These are phyloP conservation scores for Mitragyna speciosa DNA, from an alignment of 257 asterid species.

Conservation along the genomic window DNA sequence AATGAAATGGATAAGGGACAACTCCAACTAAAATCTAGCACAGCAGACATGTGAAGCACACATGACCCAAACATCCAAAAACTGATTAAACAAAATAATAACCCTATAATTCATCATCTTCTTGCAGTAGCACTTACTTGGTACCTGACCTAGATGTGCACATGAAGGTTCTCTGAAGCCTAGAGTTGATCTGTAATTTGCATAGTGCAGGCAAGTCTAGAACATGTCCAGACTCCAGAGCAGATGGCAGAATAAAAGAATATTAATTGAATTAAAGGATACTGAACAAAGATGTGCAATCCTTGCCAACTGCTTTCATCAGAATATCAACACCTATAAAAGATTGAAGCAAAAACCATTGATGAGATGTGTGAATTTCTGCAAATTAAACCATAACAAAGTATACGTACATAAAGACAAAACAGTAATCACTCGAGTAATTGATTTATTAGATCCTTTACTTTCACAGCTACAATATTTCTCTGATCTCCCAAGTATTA, in stretches of 20 bases:
- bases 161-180: neutral
- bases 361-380: neutral
- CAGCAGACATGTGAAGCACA: neutral
- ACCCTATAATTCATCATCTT: neutral
- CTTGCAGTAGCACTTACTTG: neutral
- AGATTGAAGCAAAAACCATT: neutral
- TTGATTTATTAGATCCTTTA: neutral
- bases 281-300: slow-evolving; percentile 95
- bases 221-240: neutral
- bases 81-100: neutral
- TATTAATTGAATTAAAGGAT: slow-evolving; percentile 49
- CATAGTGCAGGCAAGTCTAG: neutral
- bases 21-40: neutral
- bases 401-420: neutral
- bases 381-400: neutral
- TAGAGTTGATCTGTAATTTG: neutral
- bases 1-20: neutral
- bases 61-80: neutral
- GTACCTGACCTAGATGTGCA: neutral
- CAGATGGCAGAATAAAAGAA: neutral
- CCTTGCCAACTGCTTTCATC: slow-evolving; percentile 95
- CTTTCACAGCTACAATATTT: neutral
- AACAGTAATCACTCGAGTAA: neutral
- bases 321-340: slow-evolving; percentile 73
- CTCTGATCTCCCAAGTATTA: neutral